These are phyloP conservation scores for Gossypium schwendimanii DNA, from an alignment of 441 rosid species.

Conservation along the genomic window DNA sequence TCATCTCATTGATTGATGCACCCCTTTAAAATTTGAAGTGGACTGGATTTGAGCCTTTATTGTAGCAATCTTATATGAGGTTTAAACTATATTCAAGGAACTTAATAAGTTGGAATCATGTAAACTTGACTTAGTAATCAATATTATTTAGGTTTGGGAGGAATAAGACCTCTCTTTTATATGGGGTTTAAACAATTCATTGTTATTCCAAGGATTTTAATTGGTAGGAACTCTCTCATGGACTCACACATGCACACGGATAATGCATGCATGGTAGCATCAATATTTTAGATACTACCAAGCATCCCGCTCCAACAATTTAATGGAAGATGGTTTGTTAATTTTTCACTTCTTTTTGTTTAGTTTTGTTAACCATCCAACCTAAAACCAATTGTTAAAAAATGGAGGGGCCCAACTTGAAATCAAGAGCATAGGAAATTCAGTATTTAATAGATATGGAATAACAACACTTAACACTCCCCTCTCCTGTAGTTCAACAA, in stretches of 20 bases:
- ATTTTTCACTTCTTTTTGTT: background rate
- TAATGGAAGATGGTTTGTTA: background rate
- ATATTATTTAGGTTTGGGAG: background rate
- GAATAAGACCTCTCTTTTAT: background rate
- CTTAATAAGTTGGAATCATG: background rate
- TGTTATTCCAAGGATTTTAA: constrained; percentile 1
- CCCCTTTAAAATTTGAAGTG: background rate
- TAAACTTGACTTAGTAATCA: background rate
- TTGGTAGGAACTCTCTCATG: background rate
- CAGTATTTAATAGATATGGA: background rate
- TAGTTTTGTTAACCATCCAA: background rate
- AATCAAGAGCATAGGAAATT: background rate
- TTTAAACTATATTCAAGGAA: background rate
- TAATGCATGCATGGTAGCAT: background rate
- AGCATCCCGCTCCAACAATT: background rate
- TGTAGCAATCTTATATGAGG: background rate
- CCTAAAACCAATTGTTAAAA: background rate
- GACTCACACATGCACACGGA: background rate
- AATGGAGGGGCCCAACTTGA: background rate
- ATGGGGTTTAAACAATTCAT: background rate
- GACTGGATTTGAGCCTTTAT: background rate
- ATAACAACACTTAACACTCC: background rate
- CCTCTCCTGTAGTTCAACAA: background rate
- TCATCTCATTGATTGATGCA: background rate
- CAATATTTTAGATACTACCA: background rate